phyloP scores from a whole-genome alignment of 306 rosid species.

The Cucumis hystrix region DNA sequence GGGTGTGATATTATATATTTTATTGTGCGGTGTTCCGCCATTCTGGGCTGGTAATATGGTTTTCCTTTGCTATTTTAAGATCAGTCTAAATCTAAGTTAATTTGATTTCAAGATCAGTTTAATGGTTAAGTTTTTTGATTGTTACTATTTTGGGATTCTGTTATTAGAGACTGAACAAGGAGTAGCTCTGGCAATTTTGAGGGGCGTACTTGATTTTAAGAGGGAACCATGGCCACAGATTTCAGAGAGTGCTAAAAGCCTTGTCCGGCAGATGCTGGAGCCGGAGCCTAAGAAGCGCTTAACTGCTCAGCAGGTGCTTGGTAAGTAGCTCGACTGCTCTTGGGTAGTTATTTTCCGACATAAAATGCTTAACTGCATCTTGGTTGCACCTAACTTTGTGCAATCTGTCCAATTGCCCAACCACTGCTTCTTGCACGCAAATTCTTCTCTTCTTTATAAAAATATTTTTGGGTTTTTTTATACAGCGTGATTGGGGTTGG shows the following conservation, averaged over 20 bases:
- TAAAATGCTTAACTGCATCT: too few relatives aligned
- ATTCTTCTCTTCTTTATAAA: too few relatives aligned
- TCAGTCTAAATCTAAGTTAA: not conserved
- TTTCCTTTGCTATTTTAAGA: not conserved
- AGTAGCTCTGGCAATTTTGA: slow-evolving; percentile 89
- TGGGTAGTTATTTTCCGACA: not conserved
- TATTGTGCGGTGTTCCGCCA: slow-evolving; percentile 17
- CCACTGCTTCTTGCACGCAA: too few relatives aligned
- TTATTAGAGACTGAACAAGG: slow-evolving; percentile 79
- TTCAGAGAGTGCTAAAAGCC: slow-evolving; percentile 90
- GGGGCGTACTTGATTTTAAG: slow-evolving; percentile 92
- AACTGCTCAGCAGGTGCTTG: slow-evolving; percentile 95
- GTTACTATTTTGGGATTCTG: slow-evolving; percentile 3
- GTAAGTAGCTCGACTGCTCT: slow-evolving; percentile 35
- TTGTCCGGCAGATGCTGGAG: slow-evolving; percentile 85
- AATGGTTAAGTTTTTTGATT: slow-evolving; percentile 4
- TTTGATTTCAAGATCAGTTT: not conserved
- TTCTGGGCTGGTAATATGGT: slow-evolving; percentile 15
- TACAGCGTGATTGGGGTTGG: too few relatives aligned
- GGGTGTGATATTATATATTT: slow-evolving; percentile 11
- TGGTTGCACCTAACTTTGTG: too few relatives aligned
- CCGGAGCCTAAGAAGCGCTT: slow-evolving; percentile 79
- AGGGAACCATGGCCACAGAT: slow-evolving; percentile 99
- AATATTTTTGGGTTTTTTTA: too few relatives aligned
- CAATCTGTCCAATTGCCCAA: too few relatives aligned